These are phyloP conservation scores for Bonia amplexicaulis DNA, from an alignment of 176 grass and related monocot genomes.

Conservation along the genomic window DNA sequence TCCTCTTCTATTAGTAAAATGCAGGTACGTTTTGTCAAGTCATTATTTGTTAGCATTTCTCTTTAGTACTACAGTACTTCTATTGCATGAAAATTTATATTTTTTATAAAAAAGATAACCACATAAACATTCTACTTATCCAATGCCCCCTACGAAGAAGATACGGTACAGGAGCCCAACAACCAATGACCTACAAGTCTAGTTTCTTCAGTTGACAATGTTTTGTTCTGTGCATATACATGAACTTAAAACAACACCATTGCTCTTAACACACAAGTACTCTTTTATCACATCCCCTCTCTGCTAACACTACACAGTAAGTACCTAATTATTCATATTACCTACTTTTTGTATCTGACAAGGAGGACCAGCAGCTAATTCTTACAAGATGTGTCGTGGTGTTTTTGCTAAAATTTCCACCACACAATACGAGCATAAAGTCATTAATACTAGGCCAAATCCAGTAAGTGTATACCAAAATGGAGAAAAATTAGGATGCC, in stretches of 20 bases:
- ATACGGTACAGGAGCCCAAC: not conserved
- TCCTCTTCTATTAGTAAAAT: not conserved
- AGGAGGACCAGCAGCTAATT: not conserved
- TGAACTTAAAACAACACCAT: not conserved
- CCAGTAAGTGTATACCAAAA: not conserved
- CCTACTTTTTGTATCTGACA: not conserved
- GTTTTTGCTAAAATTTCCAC: not conserved
- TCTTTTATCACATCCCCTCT: not conserved
- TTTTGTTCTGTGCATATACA: not conserved
- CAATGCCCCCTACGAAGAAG: not conserved
- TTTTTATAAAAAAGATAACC: not conserved
- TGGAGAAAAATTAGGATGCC: not conserved
- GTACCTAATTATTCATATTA: not conserved
- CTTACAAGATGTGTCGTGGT: not conserved
- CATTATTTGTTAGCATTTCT: not conserved
- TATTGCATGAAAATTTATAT: not conserved
- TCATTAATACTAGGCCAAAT: not conserved
- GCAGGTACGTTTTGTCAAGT: not conserved
- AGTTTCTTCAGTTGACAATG: not conserved
- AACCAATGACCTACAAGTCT: not conserved
- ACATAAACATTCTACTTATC: not conserved
- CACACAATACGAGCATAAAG: not conserved
- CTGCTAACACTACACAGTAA: not conserved
- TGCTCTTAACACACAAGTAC: not conserved
- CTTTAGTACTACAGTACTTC: not conserved